Evolutionary conservation across 345 rosid species (phyloP).

Genomic region (Euphorbia pulcherrima): DNA sequence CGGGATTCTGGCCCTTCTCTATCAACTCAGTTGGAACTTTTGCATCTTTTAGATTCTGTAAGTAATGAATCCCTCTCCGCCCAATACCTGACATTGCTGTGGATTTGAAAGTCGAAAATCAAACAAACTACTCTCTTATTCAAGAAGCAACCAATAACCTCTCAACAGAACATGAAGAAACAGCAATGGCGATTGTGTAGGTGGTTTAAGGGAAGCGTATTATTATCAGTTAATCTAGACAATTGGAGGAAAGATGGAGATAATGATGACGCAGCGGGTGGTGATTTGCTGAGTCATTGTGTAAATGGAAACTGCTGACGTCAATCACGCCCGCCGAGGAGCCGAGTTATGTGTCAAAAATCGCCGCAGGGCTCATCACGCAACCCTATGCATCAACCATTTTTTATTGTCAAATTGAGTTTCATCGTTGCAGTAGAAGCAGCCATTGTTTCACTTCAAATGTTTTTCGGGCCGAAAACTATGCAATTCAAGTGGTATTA

Average conservation of each 20-base stretch:
- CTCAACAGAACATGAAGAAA: background rate
- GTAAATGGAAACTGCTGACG: background rate
- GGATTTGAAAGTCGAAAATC: background rate
- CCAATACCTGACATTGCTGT: conserved; percentile 50
- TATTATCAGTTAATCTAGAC: no score
- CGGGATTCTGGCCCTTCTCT: conserved; percentile 81
- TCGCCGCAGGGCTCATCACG: background rate
- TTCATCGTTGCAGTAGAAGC: no score
- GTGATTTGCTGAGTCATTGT: conserved; percentile 15
- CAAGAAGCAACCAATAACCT: background rate
- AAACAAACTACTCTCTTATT: background rate
- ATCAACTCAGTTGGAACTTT: conserved; percentile 58
- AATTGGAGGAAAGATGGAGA: no score
- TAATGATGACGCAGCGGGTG: background rate
- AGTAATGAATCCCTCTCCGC: conserved; percentile 55
- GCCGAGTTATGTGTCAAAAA: background rate
- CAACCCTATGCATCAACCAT: background rate
- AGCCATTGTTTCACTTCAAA: no score
- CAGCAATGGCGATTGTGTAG: background rate
- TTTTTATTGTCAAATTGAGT: no score
- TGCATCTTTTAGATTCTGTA: conserved; percentile 52
- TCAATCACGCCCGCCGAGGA: background rate
- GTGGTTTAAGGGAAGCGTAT: background rate
- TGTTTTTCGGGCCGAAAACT: no score
- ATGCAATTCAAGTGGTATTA: no score